Evolutionary conservation across 768 basidiomycete genomes (phyloP).

Genomic region (Ramaria sp.): DNA sequence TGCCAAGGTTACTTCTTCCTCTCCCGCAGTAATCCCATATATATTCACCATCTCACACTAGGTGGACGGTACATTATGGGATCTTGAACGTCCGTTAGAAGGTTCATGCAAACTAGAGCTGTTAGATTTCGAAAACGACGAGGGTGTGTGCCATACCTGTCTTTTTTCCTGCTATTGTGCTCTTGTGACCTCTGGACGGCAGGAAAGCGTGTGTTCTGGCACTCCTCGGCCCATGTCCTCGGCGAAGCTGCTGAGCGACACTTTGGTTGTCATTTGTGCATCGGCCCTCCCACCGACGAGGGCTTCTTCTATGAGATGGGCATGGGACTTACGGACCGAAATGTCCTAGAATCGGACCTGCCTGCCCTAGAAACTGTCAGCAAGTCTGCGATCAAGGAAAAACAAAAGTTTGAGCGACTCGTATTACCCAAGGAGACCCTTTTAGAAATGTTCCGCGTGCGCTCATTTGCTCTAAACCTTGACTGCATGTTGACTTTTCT

Average conservation of each 20-base stretch:
- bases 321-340: constrained; percentile 56
- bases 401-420: constrained; percentile 92
- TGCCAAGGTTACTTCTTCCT: constrained; percentile 53
- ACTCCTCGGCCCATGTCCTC: constrained; percentile 95
- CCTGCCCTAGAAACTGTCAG: constrained; percentile 80
- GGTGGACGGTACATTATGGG: constrained; percentile 87
- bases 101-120: constrained; percentile 68
- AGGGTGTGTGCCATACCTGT: constrained; percentile 36
- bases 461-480: constrained; percentile 17
- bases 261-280: constrained; percentile 93
- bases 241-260: constrained; percentile 95
- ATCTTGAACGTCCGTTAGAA: constrained; percentile 92
- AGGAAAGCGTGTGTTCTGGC: constrained; percentile 99
- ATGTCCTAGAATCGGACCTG: constrained; percentile 68
- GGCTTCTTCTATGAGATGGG: constrained; percentile 99
- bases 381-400: constrained; percentile 87
- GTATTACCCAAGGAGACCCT: constrained; percentile 92
- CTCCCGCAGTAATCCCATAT: neutral
- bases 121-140: constrained; percentile 86
- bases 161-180: neutral
- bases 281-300: constrained; percentile 94
- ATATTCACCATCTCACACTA: constrained; percentile 18
- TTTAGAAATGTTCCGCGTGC: constrained; percentile 88
- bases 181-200: constrained; percentile 9
- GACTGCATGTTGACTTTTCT: neutral